Evolutionary conservation across 192 early-diverging fungal genomes (phyloP).

Genomic region (Rhizophlyctis rosea): DNA sequence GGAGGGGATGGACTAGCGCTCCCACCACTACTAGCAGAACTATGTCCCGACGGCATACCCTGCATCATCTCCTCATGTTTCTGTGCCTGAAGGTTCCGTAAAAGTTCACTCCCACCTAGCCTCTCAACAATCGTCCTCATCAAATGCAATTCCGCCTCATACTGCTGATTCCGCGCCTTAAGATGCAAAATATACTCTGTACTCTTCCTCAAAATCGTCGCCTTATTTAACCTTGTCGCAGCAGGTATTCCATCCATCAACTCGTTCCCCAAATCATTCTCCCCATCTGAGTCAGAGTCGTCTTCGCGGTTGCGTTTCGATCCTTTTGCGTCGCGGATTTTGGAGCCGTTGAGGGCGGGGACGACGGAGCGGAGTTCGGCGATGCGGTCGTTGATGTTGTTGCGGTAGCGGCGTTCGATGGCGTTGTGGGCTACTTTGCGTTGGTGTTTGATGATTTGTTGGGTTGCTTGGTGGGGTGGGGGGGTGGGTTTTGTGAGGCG

Average conservation of each 20-base stretch:
- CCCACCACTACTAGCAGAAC: not conserved
- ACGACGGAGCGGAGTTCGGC: conserved; percentile 80
- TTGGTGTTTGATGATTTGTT: conserved; percentile 25
- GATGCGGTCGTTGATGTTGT: conserved; percentile 97
- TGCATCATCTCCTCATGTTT: not conserved
- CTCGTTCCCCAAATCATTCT: conserved; percentile 54
- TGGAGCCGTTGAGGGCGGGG: conserved; percentile 69
- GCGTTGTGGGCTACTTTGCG: conserved; percentile 95
- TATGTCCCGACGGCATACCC: not conserved
- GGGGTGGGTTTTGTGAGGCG: conserved; percentile 8
- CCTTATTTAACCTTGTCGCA: conserved; percentile 90
- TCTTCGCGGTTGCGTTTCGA: conserved; percentile 46
- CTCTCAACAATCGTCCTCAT: conserved; percentile 3
- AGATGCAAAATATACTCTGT: conserved; percentile 82
- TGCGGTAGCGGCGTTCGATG: conserved; percentile 90
- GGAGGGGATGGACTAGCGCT: not conserved
- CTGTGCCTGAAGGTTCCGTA: conserved; percentile 3
- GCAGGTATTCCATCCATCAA: conserved; percentile 75
- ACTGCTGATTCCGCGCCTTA: conserved; percentile 1
- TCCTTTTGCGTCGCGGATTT: conserved; percentile 35
- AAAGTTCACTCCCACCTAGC: conserved; percentile 14
- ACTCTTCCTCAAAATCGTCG: conserved; percentile 84
- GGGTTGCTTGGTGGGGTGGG: not conserved
- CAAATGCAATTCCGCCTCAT: conserved; percentile 8
- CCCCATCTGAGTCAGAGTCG: conserved; percentile 45